phyloP scores from a whole-genome alignment of 768 basidiomycete genomes.

The Tricholoma flavovirens region DNA sequence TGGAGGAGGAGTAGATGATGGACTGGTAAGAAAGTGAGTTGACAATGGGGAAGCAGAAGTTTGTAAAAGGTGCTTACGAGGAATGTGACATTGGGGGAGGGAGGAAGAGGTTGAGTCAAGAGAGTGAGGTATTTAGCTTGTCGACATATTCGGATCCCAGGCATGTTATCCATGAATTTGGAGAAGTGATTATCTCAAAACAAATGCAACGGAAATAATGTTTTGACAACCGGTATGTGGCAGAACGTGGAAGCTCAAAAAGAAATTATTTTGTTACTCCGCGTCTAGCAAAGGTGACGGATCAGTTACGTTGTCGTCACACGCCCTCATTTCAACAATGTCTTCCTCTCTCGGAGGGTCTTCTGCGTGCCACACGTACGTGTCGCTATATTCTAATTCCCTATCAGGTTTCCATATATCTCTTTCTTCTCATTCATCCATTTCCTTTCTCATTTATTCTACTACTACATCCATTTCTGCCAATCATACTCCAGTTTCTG shows the following conservation, averaged over 20 bases:
- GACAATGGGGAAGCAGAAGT: neutral
- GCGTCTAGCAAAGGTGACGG: neutral
- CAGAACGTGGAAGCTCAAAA: neutral
- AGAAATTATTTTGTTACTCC: neutral
- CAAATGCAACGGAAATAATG: neutral
- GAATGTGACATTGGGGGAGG: neutral
- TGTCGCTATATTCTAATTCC: neutral
- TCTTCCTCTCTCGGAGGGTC: neutral
- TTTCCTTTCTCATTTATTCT: neutral
- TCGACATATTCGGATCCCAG: slow-evolving; percentile 8
- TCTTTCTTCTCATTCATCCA: neutral
- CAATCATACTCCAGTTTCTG: neutral
- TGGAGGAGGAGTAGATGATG: neutral
- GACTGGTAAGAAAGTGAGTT: too few species aligned
- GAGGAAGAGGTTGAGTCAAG: neutral
- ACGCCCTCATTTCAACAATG: neutral
- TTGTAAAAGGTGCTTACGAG: too few species aligned
- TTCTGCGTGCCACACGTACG: neutral
- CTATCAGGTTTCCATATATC: neutral
- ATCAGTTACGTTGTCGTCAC: neutral
- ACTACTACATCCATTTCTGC: neutral
- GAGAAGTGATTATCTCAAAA: slow-evolving; percentile 5
- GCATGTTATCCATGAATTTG: slow-evolving; percentile 2
- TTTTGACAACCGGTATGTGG: slow-evolving; percentile 1
- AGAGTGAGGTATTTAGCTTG: neutral